Percentiles rank a stretch among this genome's conserved stretches.
phyloP scores from a whole-genome alignment of 2,329 filamentous ascomycete genomes.

The Diaporthe australafricana region DNA sequence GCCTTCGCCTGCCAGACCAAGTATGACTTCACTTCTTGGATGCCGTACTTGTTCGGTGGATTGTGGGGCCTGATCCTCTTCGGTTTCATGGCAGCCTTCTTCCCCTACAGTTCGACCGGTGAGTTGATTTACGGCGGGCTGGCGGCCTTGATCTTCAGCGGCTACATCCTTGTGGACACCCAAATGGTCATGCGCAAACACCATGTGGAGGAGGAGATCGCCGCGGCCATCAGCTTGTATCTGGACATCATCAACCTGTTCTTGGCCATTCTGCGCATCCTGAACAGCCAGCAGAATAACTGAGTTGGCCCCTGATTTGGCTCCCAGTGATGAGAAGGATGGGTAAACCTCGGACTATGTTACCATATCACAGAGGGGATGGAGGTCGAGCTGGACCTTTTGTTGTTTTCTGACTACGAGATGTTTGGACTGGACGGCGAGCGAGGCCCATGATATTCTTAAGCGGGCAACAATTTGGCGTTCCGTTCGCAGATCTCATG shows the following conservation, averaged over 20 bases:
- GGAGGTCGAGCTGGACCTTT: background rate
- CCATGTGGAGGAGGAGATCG: conserved; percentile 98
- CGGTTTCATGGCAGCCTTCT: conserved; percentile 91
- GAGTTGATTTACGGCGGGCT: conserved; percentile 89
- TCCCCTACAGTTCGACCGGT: conserved; percentile 82
- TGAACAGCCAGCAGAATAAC: conserved; percentile 97
- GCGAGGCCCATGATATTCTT: background rate
- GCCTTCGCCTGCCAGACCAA: conserved; percentile 96
- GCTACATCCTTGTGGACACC: conserved; percentile 95
- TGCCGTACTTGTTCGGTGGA: conserved; percentile 91
- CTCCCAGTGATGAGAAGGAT: background rate
- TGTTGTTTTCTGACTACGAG: background rate
- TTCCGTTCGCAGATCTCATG: background rate
- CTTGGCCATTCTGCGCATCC: conserved; percentile 91
- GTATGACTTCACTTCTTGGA: conserved; percentile 98
- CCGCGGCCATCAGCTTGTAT: conserved; percentile 93
- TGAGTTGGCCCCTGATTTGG: conserved; percentile 54
- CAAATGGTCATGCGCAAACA: conserved; percentile 96
- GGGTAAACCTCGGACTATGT: background rate
- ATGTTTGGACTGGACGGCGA: background rate
- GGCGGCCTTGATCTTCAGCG: conserved; percentile 89
- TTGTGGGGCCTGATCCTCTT: conserved; percentile 94
- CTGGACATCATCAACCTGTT: conserved; percentile 98
- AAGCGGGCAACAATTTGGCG: background rate
- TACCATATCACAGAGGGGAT: background rate